These are phyloP conservation scores for Pythium grandisporangium DNA, from an alignment of 352 stramenopile species.

Conservation along the genomic window DNA sequence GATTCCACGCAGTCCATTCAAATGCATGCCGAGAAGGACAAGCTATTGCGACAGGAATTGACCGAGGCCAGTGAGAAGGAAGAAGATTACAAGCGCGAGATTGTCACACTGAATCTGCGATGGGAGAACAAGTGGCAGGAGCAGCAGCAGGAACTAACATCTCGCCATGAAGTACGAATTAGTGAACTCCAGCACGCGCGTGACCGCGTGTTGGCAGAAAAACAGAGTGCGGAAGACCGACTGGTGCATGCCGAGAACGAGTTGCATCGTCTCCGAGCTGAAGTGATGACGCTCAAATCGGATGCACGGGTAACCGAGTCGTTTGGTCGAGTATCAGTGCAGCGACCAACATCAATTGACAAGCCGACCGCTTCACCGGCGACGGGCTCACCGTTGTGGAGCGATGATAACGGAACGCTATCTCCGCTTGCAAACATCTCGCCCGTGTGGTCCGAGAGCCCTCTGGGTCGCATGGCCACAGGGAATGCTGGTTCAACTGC, in stretches of 20 bases:
- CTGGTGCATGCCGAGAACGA: slow-evolving; percentile 56
- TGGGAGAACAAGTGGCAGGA: slow-evolving; percentile 68
- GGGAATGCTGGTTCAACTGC: too few relatives aligned
- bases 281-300: slow-evolving; percentile 33
- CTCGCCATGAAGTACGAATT: slow-evolving; percentile 30
- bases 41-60: slow-evolving; percentile 42
- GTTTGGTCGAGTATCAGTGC: slow-evolving; percentile 16
- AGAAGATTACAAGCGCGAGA: slow-evolving; percentile 55
- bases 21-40: slow-evolving; percentile 54
- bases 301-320: slow-evolving; percentile 34
- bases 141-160: slow-evolving; percentile 39
- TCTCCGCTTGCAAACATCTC: slow-evolving; percentile 42
- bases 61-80: slow-evolving; percentile 38
- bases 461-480: too few relatives aligned
- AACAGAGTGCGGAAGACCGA: slow-evolving; percentile 45
- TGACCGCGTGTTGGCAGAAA: slow-evolving; percentile 42
- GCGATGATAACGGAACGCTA: slow-evolving; percentile 47
- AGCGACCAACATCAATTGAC: slow-evolving; percentile 2
- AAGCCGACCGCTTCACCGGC: slow-evolving; percentile 1
- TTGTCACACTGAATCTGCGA: slow-evolving; percentile 47
- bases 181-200: slow-evolving; percentile 47
- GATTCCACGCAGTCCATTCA: slow-evolving; percentile 30
- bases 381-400: slow-evolving; percentile 50
- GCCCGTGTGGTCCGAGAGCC: slow-evolving; percentile 37
- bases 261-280: slow-evolving; percentile 35